Percentiles rank a stretch among this genome's conserved stretches.
phyloP scores from a whole-genome alignment of 306 rosid species.

The Medicago truncatula region MtrunA17r5.0-ANR NC_053045.1:43985001-43985500 shows the following conservation, averaged over 20 bases:
- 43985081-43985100: slow-evolving; percentile 76
- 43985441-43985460: slow-evolving; percentile 25
- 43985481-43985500: slow-evolving; percentile 10
- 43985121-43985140: slow-evolving; percentile 92
- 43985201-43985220: slow-evolving; percentile 41
- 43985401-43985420: slow-evolving; percentile 25
- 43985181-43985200: neutral
- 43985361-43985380: slow-evolving; percentile 30
- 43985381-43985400: slow-evolving; percentile 11
- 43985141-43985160: slow-evolving; percentile 61
- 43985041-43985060: slow-evolving; percentile 46
- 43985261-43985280: slow-evolving; percentile 82
- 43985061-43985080: slow-evolving; percentile 98
- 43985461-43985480: slow-evolving; percentile 3
- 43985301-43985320: slow-evolving; percentile 91
- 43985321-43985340: slow-evolving; percentile 67
- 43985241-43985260: slow-evolving; percentile 79
- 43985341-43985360: slow-evolving; percentile 52
- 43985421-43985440: neutral
- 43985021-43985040: slow-evolving; percentile 19
- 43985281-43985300: slow-evolving; percentile 68
- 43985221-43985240: slow-evolving; percentile 64
- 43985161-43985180: slow-evolving; percentile 12
- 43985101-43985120: slow-evolving; percentile 79
- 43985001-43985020: slow-evolving; percentile 29